These are phyloP conservation scores for Penicillium malachiteum DNA, from an alignment of 495 filamentous ascomycete species.

Conservation along the genomic window DNA sequence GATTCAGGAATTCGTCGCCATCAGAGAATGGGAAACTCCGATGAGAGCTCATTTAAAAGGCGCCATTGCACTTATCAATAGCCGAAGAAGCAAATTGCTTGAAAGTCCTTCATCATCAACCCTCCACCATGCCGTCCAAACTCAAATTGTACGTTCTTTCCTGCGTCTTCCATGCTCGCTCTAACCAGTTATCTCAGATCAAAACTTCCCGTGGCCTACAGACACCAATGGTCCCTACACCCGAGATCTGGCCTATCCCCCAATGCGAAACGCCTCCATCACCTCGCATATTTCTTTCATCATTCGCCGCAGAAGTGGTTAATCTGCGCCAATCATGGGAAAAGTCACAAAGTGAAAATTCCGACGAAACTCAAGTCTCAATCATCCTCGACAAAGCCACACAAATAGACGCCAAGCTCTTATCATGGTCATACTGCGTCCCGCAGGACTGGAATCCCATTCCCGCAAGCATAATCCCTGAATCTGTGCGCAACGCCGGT, in stretches of 20 bases:
- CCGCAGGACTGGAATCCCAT: constrained; percentile 32
- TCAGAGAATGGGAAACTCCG: constrained; percentile 24
- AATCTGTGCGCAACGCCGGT: constrained; percentile 32
- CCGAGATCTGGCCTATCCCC: constrained; percentile 28
- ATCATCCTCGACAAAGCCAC: constrained; percentile 24
- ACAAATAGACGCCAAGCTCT: constrained; percentile 27
- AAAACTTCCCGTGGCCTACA: constrained; percentile 23
- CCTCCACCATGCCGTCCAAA: constrained; percentile 29
- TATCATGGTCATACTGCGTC: constrained; percentile 29
- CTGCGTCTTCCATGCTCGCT: background rate
- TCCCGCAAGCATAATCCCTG: constrained; percentile 32
- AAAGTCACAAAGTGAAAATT: background rate
- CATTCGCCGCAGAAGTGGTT: constrained; percentile 24
- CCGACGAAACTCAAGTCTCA: constrained; percentile 12
- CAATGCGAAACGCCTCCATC: constrained; percentile 13
- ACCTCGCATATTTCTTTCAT: constrained; percentile 23
- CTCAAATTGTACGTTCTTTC: constrained; percentile 30
- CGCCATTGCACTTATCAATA: constrained; percentile 36
- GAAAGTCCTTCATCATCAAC: constrained; percentile 15
- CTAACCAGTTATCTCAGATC: constrained; percentile 20
- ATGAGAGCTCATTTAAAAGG: constrained; percentile 33
- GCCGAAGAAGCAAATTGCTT: constrained; percentile 12
- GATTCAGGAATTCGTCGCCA: constrained; percentile 31
- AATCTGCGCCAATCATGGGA: constrained; percentile 32
- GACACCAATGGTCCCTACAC: constrained; percentile 26